Base-by-base conservation (phyloP, 306 rosid genomes). In the Acacia melanoxylon region DNA sequence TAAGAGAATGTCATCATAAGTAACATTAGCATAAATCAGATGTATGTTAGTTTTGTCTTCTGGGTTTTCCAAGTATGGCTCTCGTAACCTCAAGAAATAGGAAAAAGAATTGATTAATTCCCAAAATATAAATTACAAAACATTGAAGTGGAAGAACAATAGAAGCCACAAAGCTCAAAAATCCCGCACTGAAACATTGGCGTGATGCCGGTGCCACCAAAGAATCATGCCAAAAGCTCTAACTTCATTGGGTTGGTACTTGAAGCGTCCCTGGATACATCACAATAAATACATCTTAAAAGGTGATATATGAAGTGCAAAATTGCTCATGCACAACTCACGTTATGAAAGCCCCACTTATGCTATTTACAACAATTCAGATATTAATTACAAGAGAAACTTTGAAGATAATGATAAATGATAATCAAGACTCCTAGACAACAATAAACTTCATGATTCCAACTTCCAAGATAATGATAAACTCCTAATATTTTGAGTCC, bases 131-230 rank as follows among this genome's bases (percentile, higher is more conserved):
- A 69, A 78, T 80, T 51, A 45, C 22, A 85, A 71, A 52, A 63
- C 13, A 20, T 61, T 8, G 71, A 84, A 49, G 25, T n/a, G 17
- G 19, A 80, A n/a, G n/a, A n/a, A n/a, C n/a, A n/a, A n/a, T n/a
- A n/a, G n/a, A n/a, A n/a, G n/a, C n/a, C n/a, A n/a, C n/a, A n/a
- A 35, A 29, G n/a, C n/a, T n/a, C n/a, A n/a, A n/a, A n/a, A n/a
- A n/a, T n/a, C n/a, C n/a, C n/a, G n/a, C 84, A 92, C 86, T 91
- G 98, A 85, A 87, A 94, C 98, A 94, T 94, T 72, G 98, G 98
- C 48, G 98, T 92, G 44, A 94, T 94, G 67, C 98, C 98, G 65
- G 98, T 90, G 85, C 98, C 98, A 78, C 98, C 98, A n/a, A n/a
- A 58, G 97, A 77, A 94, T 83, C 98, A 94, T 94, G 77, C 98